Evolutionary conservation across 2,329 filamentous ascomycete genomes (phyloP).

Genomic region (Aspergillus ochraceus): DNA sequence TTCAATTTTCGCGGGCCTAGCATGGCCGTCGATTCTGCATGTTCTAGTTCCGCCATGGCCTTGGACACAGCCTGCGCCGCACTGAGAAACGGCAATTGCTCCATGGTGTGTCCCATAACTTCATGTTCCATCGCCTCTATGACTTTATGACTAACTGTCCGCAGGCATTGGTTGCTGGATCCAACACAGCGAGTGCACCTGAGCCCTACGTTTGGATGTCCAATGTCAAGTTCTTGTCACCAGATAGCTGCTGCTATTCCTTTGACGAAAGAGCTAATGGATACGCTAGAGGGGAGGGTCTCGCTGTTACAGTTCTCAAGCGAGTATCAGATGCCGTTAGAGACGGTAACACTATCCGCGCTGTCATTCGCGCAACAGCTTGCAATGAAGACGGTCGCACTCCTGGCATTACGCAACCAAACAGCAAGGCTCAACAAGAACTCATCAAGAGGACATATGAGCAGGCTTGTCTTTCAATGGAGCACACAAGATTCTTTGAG

Average conservation of each 20-base stretch:
- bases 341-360: background rate
- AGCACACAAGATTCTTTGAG: background rate
- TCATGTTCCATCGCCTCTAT: too few species aligned
- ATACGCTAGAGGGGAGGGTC: background rate
- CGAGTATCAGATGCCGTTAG: background rate
- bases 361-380: background rate
- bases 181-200: background rate
- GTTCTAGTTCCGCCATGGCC: conserved; percentile 14
- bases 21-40: conserved; percentile 17
- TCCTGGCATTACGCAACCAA: background rate
- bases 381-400: background rate
- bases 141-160: background rate
- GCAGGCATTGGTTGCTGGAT: background rate
- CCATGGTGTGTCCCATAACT: background rate
- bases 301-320: background rate
- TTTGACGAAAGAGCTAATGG: background rate
- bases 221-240: conserved; percentile 19
- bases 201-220: background rate
- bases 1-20: conserved; percentile 5
- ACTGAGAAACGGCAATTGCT: background rate
- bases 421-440: background rate
- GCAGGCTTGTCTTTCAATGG: background rate
- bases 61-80: conserved; percentile 5
- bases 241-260: background rate
- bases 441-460: conserved; percentile 7